phyloP scores from a whole-genome alignment of 108 stramenopile genomes.

The Phaeodactylum tricornutum region DNA sequence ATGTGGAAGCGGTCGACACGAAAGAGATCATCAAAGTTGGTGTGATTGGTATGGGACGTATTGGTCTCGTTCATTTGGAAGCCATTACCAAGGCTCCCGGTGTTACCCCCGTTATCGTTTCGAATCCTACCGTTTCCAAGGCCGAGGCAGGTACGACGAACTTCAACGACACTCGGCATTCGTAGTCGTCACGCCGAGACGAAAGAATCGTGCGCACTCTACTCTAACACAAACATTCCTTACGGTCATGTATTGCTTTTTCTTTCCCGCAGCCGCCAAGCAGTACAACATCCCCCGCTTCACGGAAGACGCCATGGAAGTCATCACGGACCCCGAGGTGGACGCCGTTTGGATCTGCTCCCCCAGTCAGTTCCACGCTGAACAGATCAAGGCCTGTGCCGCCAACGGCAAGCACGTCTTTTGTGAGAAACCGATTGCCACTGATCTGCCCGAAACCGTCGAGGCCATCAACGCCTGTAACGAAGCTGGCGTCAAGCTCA shows the following conservation, averaged over 20 bases:
- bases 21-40: constrained; percentile 71
- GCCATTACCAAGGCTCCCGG: constrained; percentile 86
- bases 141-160: constrained; percentile 66
- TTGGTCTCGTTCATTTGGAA: constrained; percentile 91
- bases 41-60: constrained; percentile 93
- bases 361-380: constrained; percentile 86
- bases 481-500: constrained; percentile 84
- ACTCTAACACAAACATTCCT: too few species aligned
- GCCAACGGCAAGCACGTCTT: constrained; percentile 91
- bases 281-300: constrained; percentile 81
- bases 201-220: too few species aligned
- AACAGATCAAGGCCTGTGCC: constrained; percentile 88
- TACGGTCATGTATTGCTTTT: too few species aligned
- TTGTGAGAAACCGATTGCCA: constrained; percentile 95
- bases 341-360: constrained; percentile 98
- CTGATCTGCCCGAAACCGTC: constrained; percentile 88
- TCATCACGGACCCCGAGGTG: constrained; percentile 89
- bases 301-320: constrained; percentile 82
- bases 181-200: too few species aligned
- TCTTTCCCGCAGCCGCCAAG: constrained; percentile 44
- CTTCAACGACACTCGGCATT: too few species aligned
- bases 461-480: constrained; percentile 92
- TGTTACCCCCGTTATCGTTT: constrained; percentile 69
- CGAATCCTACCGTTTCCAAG: constrained; percentile 92
- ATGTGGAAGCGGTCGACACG: constrained; percentile 13